phyloP scores from a whole-genome alignment of 352 stramenopile species.

The Phytopythium ostracodes region DNA sequence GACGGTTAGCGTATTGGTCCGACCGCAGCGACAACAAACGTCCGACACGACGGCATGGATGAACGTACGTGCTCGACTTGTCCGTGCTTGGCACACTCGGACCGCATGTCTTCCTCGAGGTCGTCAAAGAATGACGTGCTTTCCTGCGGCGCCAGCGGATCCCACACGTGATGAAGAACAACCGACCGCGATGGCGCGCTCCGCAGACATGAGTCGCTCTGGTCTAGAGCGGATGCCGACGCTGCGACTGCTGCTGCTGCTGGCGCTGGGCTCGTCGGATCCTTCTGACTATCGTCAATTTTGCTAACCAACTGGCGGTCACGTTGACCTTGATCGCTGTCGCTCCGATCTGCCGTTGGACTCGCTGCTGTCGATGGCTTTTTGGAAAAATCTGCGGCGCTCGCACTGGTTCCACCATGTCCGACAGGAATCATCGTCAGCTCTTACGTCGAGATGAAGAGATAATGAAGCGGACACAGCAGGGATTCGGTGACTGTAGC shows the following conservation, averaged over 20 bases:
- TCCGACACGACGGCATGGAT: no score
- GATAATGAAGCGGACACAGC: no score
- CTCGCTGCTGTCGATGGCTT: conserved; percentile 12
- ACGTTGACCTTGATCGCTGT: no score
- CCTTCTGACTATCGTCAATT: neutral
- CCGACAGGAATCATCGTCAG: neutral
- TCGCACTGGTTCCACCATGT: conserved; percentile 25
- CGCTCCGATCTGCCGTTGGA: no score
- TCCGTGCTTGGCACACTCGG: conserved; percentile 70
- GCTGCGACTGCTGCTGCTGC: conserved; percentile 1
- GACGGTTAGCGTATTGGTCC: no score
- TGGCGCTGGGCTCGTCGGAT: neutral
- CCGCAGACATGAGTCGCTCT: conserved; percentile 4
- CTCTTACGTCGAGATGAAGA: neutral
- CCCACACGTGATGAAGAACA: conserved; percentile 57
- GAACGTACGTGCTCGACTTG: conserved; percentile 43
- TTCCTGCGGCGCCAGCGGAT: conserved; percentile 45
- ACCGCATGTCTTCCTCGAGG: conserved; percentile 74
- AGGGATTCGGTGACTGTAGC: neutral
- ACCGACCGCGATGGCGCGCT: conserved; percentile 58
- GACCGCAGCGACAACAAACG: neutral
- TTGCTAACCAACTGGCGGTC: no score
- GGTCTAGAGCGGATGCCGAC: neutral
- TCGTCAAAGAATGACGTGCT: conserved; percentile 59
- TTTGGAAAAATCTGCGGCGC: conserved; percentile 37